Percentiles rank a stretch among this genome's conserved stretches.
These are phyloP conservation scores for Micractinium conductrix DNA, from an alignment of 139 green algal genomes.

Conservation along the genomic window DNA sequence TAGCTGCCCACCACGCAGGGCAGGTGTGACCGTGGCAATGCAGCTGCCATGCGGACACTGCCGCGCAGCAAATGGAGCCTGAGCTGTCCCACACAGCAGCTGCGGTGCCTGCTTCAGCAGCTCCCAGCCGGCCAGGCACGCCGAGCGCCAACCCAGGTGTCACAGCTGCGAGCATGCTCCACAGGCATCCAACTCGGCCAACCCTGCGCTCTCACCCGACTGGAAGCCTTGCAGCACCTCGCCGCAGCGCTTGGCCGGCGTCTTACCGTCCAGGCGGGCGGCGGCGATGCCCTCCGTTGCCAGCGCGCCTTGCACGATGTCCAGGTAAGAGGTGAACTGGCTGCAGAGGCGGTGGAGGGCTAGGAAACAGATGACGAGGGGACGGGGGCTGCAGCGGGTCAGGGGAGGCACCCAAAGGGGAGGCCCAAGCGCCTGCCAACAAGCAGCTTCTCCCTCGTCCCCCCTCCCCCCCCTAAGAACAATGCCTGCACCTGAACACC, in stretches of 20 bases:
- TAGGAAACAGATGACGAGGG: neutral
- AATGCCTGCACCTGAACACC: slow-evolving; percentile 68
- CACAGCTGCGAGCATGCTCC: too few species aligned
- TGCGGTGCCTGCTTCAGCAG: too few species aligned
- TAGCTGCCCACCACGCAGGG: too few species aligned
- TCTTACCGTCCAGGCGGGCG: slow-evolving; percentile 82
- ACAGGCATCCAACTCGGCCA: too few species aligned
- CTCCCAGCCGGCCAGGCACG: too few species aligned
- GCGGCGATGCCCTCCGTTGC: slow-evolving; percentile 5
- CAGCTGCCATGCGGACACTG: too few species aligned
- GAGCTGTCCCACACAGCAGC: too few species aligned
- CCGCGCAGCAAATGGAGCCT: too few species aligned
- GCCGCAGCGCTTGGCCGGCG: slow-evolving; percentile 62
- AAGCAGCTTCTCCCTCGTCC: too few species aligned
- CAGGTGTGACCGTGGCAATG: too few species aligned
- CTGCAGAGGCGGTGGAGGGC: neutral
- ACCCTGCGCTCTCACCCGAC: neutral
- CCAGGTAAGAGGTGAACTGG: slow-evolving; percentile 68
- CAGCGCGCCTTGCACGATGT: slow-evolving; percentile 83
- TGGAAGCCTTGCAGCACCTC: slow-evolving; percentile 81
- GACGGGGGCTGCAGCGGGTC: neutral
- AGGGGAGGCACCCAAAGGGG: neutral
- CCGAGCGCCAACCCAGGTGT: too few species aligned
- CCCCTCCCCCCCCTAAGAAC: neutral
- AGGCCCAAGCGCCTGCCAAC: neutral